A percentile compares a stretch with the other conserved stretches of the same genome.
Conservation (phyloP, 305 asterid species). For the Petunia hybrid region DNA sequence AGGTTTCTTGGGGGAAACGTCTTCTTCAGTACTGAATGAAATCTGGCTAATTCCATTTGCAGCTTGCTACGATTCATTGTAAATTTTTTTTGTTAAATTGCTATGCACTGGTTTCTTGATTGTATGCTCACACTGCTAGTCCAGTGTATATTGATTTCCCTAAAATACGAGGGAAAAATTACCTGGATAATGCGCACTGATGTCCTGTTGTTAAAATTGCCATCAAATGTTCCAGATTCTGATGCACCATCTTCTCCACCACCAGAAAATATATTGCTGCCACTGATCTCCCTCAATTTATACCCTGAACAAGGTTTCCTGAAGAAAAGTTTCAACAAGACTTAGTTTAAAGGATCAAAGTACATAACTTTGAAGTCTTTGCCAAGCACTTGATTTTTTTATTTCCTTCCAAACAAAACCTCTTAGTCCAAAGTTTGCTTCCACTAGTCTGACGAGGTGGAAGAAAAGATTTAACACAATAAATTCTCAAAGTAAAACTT, state of each 20-base stretch:
- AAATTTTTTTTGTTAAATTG: conserved; percentile 2
- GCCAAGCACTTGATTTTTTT: not conserved
- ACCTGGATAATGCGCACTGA: conserved; percentile 96
- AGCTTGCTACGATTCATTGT: conserved; percentile 63
- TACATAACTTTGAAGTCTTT: not conserved
- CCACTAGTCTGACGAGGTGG: conserved; percentile 1
- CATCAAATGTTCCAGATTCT: conserved; percentile 62
- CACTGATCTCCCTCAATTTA: conserved; percentile 84
- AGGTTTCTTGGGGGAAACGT: conserved; percentile 82
- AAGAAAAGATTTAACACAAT: not conserved
- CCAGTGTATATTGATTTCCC: not conserved
- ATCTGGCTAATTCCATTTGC: conserved; percentile 91
- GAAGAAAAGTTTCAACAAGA: conserved; percentile 37
- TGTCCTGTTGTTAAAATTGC: conserved; percentile 59
- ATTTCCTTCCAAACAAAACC: not conserved
- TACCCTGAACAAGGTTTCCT: conserved; percentile 91
- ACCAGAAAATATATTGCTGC: conserved; percentile 77
- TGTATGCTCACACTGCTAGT: conserved; percentile 11
- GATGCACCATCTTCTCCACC: conserved; percentile 56
- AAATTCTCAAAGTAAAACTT: not conserved
- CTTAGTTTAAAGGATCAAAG: conserved; percentile 11
- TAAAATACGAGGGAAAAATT: not conserved
- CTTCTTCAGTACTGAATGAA: conserved; percentile 82
- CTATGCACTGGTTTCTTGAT: conserved; percentile 1
- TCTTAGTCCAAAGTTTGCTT: conserved; percentile 19